A percentile compares a stretch with the other conserved stretches of the same genome.
phyloP scores from a whole-genome alignment of 2,329 filamentous ascomycete genomes.

The Iodosphaeria phyllophila region DNA sequence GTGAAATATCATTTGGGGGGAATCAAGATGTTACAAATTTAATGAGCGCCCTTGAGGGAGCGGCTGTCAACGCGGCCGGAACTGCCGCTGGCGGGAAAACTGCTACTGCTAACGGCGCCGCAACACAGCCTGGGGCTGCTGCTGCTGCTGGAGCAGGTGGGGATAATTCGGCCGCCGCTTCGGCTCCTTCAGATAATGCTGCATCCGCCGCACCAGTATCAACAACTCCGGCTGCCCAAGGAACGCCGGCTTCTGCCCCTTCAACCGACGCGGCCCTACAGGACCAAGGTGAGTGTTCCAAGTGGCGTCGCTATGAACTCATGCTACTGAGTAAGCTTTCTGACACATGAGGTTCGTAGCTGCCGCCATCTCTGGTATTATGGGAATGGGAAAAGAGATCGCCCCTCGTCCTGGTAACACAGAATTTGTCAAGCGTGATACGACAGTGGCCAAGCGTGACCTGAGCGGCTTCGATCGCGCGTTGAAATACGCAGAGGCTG shows the following conservation, averaged over 20 bases:
- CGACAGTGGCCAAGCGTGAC: constrained; percentile 17
- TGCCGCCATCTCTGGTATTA: constrained; percentile 22
- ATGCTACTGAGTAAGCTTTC: constrained; percentile 1
- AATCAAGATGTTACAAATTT: constrained; percentile 23
- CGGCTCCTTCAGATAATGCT: constrained; percentile 4
- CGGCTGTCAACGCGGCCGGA: constrained; percentile 15
- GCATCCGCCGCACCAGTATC: constrained; percentile 8
- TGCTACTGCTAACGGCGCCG: constrained; percentile 2
- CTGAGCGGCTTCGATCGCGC: constrained; percentile 21
- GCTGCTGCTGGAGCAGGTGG: constrained; percentile 5
- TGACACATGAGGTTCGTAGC: constrained; percentile 10
- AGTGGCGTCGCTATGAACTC: not conserved
- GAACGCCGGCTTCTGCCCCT: constrained; percentile 2
- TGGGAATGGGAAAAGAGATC: constrained; percentile 30
- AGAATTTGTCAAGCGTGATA: too few species aligned
- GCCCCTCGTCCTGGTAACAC: constrained; percentile 17
- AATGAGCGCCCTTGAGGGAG: constrained; percentile 26
- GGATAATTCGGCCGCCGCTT: constrained; percentile 4
- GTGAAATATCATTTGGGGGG: constrained; percentile 18
- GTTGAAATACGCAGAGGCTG: constrained; percentile 18
- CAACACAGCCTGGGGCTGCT: constrained; percentile 4
- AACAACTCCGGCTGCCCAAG: constrained; percentile 2
- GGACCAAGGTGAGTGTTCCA: constrained; percentile 15
- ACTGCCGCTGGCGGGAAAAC: constrained; percentile 9
- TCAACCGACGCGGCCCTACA: constrained; percentile 14